Base-by-base conservation (phyloP, 2,329 filamentous ascomycete genomes). In the Hymenoscyphus albidus region DNA sequence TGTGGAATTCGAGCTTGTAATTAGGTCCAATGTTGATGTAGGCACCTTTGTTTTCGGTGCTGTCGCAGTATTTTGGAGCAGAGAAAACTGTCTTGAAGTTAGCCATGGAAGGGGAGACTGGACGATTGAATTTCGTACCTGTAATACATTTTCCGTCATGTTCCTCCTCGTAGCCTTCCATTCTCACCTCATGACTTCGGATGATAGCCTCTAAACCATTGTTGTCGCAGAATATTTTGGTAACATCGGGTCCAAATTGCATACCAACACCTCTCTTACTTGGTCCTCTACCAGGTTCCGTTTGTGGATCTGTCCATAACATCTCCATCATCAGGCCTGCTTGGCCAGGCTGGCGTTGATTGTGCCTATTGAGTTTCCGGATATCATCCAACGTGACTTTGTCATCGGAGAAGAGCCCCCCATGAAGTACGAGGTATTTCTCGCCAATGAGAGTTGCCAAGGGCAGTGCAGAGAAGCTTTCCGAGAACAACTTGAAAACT, bases 261-360 rank as follows among this genome's bases (percentile, higher is more conserved):
- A 98, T 85, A 61, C 95, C 95, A 22, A 99, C 94, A 70, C 95
- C 95, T 76, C 95, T 87, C 83, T 99, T 99, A 82, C 93, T 97
- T 56, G 95, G 95, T 9, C 93, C 92, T 71, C 95, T 88, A 61
- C 95, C 95, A 35, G 90, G 88, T 71, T 88, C 83, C 0, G 90
- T 84, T 77, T 99, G 95, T 2, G 95, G 95, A 76, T 99, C 95
- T 0, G 95, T 98, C 95, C 95, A 99, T 58, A 99, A 85, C 95
- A 99, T 99, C 79, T 99, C 95, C 95, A 99, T 99, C 95, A 99
- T 99, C 72, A 99, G 80, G 14, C 95, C 95, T 59, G 90, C 81
- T 77, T 99, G 95, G 39, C 95, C 95, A 2, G 95, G 94, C 74
- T 98, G 94, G 67, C 92, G 85, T 79, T 98, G 95, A 76, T 86